Evolutionary conservation across 257 asterid genomes (phyloP).

Genomic region (Galeopsis tetrahit): DNA sequence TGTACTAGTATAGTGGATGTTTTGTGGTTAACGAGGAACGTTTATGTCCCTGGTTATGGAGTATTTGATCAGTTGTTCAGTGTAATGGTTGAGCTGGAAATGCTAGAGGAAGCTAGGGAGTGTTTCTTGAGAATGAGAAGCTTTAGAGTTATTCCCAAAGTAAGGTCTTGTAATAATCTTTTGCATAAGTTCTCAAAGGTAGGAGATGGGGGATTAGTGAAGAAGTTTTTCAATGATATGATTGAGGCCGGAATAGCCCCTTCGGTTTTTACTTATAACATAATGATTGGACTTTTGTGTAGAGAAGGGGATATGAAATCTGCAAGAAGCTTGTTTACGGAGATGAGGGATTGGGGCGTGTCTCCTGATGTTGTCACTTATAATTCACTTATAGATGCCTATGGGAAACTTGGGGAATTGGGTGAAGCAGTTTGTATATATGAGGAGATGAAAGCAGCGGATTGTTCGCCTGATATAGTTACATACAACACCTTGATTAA

Average conservation of each 20-base stretch:
- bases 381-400: conserved; percentile 80
- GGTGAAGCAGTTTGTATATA: conserved; percentile 55
- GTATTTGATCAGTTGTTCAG: conserved; percentile 79
- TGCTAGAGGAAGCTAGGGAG: conserved; percentile 75
- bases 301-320: conserved; percentile 71
- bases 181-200: conserved; percentile 60
- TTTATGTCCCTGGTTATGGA: conserved; percentile 70
- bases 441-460: conserved; percentile 73
- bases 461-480: conserved; percentile 72
- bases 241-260: conserved; percentile 66
- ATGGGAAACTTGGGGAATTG: conserved; percentile 75
- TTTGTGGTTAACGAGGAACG: conserved; percentile 73
- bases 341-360: conserved; percentile 68
- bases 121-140: conserved; percentile 76
- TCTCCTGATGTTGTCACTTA: conserved; percentile 81
- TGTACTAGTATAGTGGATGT: conserved; percentile 52
- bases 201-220: conserved; percentile 49
- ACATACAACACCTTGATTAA: conserved; percentile 86
- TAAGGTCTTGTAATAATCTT: conserved; percentile 80
- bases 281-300: conserved; percentile 75
- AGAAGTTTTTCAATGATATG: conserved; percentile 64
- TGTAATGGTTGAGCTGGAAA: conserved; percentile 69
- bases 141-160: conserved; percentile 64
- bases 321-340: conserved; percentile 58
- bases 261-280: conserved; percentile 69